These are phyloP conservation scores for Coniella lustricola DNA, from an alignment of 2,329 filamentous ascomycete genomes.

Conservation along the genomic window DNA sequence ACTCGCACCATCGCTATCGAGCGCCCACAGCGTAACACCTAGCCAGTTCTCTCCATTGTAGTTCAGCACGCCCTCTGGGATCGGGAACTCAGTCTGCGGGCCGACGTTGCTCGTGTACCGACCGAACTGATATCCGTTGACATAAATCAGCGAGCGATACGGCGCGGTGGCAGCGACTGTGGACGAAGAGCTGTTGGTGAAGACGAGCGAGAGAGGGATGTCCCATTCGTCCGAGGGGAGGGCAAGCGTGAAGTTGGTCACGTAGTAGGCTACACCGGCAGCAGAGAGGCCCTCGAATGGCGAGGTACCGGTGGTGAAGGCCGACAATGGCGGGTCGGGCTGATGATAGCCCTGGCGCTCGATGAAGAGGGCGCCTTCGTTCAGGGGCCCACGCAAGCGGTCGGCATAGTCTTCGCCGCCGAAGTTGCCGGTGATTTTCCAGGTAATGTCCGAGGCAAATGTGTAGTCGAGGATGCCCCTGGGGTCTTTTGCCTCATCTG, in stretches of 20 bases:
- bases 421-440: slow-evolving; percentile 58
- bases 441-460: slow-evolving; percentile 42
- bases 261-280: slow-evolving; percentile 50
- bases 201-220: slow-evolving; percentile 48
- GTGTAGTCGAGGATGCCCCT: slow-evolving; percentile 52
- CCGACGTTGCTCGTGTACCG: slow-evolving; percentile 54
- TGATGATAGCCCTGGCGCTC: slow-evolving; percentile 52
- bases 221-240: slow-evolving; percentile 45
- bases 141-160: slow-evolving; percentile 56
- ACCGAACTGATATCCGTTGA: slow-evolving; percentile 64
- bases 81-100: slow-evolving; percentile 59
- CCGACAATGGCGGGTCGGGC: slow-evolving; percentile 36
- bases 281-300: slow-evolving; percentile 30
- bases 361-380: slow-evolving; percentile 51
- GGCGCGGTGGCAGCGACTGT: slow-evolving; percentile 7
- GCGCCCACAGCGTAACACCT: slow-evolving; percentile 59
- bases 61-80: slow-evolving; percentile 61
- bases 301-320: slow-evolving; percentile 32
- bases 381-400: slow-evolving; percentile 49
- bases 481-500: slow-evolving; percentile 49
- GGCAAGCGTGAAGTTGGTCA: slow-evolving; percentile 44
- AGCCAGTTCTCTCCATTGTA: slow-evolving; percentile 60
- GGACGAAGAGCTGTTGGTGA: slow-evolving; percentile 33
- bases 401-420: slow-evolving; percentile 53
- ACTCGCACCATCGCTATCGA: slow-evolving; percentile 46